Conservation (phyloP, 306 rosid genomes). For the Fragaria vesca region DNA sequence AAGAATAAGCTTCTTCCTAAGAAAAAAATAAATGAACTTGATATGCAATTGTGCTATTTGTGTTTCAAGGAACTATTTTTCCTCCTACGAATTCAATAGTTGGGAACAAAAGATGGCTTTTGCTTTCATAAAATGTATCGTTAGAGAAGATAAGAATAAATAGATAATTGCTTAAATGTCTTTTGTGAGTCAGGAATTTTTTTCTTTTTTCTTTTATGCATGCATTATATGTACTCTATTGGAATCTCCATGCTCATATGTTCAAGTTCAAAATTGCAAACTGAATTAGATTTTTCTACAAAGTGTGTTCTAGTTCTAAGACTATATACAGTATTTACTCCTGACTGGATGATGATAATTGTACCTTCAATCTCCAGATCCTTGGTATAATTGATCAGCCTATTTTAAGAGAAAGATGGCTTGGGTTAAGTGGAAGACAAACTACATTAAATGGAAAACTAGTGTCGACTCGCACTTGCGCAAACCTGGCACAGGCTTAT, state of each 20-base stretch:
- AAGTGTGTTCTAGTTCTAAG: slow-evolving; percentile 3
- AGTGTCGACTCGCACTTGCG: slow-evolving; percentile 71
- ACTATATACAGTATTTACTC: not conserved
- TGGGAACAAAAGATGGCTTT: not conserved
- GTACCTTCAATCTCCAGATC: slow-evolving; percentile 44
- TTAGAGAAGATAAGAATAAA: not conserved
- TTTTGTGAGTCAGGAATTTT: not conserved
- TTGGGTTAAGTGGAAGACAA: slow-evolving; percentile 70
- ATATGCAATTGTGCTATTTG: not conserved
- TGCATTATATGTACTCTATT: not conserved
- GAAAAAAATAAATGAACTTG: not conserved
- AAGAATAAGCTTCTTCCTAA: not conserved
- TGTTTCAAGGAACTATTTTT: not conserved
- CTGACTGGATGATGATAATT: not conserved
- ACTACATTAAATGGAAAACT: slow-evolving; percentile 77
- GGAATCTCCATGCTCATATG: not conserved
- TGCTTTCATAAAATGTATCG: not conserved
- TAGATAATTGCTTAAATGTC: not conserved
- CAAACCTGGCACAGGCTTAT: slow-evolving; percentile 71
- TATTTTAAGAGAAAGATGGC: slow-evolving; percentile 85
- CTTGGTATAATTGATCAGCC: slow-evolving; percentile 96
- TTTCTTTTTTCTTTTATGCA: not conserved
- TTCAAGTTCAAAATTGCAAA: slow-evolving; percentile 7
- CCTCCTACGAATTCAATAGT: not conserved
- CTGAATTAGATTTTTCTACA: slow-evolving; percentile 13